phyloP scores from a whole-genome alignment of 2,329 filamentous ascomycete genomes.

The Beauveria asiatica region DNA sequence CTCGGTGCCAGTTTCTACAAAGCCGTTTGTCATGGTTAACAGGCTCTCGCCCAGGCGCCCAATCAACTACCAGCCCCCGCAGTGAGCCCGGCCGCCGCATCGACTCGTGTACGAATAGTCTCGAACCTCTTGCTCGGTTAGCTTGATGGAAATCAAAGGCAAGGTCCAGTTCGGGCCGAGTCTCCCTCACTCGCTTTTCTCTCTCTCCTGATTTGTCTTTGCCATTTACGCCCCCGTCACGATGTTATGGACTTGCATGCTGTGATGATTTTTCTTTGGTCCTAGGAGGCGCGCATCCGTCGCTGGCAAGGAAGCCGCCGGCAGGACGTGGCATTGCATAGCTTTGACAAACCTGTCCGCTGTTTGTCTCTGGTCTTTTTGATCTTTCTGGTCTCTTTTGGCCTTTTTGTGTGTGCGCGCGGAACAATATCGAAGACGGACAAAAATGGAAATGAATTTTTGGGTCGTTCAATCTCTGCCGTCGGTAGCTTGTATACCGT shows the following conservation, averaged over 20 bases:
- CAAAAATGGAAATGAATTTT: background rate
- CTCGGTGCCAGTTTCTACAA: background rate
- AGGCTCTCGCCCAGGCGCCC: slow-evolving; percentile 52
- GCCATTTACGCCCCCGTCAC: slow-evolving; percentile 17
- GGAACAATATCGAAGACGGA: slow-evolving; percentile 1
- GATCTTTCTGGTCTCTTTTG: background rate
- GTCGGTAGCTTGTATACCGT: slow-evolving; percentile 1
- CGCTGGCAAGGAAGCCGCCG: background rate
- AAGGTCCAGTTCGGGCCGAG: background rate
- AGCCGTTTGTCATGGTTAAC: background rate
- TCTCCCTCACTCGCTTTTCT: background rate
- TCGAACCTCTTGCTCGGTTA: background rate
- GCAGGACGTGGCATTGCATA: background rate
- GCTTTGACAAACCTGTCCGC: background rate
- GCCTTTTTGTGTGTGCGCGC: background rate
- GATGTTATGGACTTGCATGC: slow-evolving; percentile 18
- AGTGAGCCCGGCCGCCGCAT: slow-evolving; percentile 24
- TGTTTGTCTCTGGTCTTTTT: background rate
- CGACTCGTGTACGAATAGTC: slow-evolving; percentile 8
- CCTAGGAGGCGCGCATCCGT: background rate
- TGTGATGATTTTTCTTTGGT: slow-evolving; percentile 11
- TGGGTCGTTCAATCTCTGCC: slow-evolving; percentile 4
- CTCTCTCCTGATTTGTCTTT: slow-evolving; percentile 13
- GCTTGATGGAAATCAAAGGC: background rate
- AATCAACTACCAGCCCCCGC: slow-evolving; percentile 73